Evolutionary conservation across 1,284 basidiomycete species (phyloP).

Genomic region (Ganoderma sinense): DNA sequence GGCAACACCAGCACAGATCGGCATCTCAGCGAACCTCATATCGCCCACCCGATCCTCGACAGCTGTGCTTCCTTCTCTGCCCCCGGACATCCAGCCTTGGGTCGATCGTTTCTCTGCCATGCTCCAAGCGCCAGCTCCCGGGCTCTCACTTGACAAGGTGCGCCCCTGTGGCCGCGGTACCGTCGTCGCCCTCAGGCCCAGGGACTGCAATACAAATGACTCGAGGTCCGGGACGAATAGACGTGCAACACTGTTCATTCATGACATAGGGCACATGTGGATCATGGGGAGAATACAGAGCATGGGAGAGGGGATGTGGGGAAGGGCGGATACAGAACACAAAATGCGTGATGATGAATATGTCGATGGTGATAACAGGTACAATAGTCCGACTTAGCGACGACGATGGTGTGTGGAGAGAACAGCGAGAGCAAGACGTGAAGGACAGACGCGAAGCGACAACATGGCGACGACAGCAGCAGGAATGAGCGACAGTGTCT

Average conservation of each 20-base stretch:
- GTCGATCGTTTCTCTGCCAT: constrained; percentile 6
- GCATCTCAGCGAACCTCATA: constrained; percentile 12
- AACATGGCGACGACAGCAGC: constrained; percentile 4
- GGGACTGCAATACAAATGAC: constrained; percentile 1
- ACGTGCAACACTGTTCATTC: constrained; percentile 11
- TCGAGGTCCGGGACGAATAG: constrained; percentile 7
- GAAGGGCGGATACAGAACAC: not conserved
- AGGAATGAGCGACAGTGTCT: not conserved
- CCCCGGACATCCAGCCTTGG: not conserved
- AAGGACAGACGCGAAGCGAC: constrained; percentile 1
- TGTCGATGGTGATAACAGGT: not conserved
- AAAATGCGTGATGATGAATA: not conserved
- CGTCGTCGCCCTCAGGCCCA: constrained; percentile 3
- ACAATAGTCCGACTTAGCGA: not conserved
- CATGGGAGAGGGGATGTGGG: not conserved
- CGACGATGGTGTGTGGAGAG: too few relatives aligned
- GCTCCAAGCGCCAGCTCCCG: not conserved
- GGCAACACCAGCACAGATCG: constrained; percentile 1
- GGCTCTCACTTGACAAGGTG: not conserved
- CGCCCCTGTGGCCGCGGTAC: constrained; percentile 2
- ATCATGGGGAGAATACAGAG: constrained; percentile 3
- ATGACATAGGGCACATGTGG: not conserved
- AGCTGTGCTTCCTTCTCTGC: constrained; percentile 12
- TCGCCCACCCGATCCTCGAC: constrained; percentile 10
- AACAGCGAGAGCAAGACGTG: not conserved